Evolutionary conservation across 1,139 yeast genomes (phyloP), one percentile per base, ranked within the genome.

Genomic region (Nematodospora anomalae): DNA sequence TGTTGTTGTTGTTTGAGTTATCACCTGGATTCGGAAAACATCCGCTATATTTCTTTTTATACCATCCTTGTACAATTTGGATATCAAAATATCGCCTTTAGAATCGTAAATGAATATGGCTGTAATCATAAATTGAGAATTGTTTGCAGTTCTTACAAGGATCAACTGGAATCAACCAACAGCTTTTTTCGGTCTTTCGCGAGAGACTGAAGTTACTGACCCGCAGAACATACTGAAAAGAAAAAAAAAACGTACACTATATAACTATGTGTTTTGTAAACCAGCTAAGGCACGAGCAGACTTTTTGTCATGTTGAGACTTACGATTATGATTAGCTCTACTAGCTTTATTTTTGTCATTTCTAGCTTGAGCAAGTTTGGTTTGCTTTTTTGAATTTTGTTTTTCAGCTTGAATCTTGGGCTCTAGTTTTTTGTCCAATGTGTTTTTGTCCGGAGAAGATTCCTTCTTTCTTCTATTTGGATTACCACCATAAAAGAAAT

Each of bases 1-100:
- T 3, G 37, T 24, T 13, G 38, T 10, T 26, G 51, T 39, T 20
- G 49, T 55, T 32, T 60, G 76, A 36, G 87, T 72, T 33, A 90
- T 86, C 26, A 89, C 95, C 55, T 92, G 96, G 44, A 90, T 83
- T 24, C 96, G 76, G 56, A 92, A 92, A 30, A 89, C 88, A 49
- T 90, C 97, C n/a, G 94, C 74, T 26, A 90, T 80, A 38, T 83
- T 83, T 14, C 73, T 50, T 43, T 55, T 68, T 38, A 86, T 73
- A 0, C 87, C 87, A 40, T 81, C 87, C 37, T 82, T 73, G 59
- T 82, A 83, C 31, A 86, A 58, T 44, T 87, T 78, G 21, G 94
- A 82, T 36, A 90, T 79, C 35, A 92, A 67, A n/a, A 88, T 80
- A 55, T 90, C 97, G 7, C 97, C 97, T 43, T 83, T 79, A 40